Conservation (phyloP, 306 rosid species). For the Corylus avellana region DNA sequence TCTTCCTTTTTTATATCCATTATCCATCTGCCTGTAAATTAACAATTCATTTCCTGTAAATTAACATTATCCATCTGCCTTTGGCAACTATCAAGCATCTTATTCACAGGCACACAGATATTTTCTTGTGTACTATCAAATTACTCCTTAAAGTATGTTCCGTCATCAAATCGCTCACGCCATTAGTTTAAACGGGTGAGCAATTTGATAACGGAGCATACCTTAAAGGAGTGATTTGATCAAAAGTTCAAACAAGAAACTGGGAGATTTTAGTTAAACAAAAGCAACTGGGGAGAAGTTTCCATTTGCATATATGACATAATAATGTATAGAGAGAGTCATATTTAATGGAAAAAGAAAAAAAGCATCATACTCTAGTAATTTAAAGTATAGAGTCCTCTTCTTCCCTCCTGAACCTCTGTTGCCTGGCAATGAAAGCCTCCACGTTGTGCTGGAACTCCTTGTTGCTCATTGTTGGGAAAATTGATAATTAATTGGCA, state of each 20-base stretch:
- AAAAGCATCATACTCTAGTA: not conserved
- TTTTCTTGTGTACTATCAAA: too few relatives aligned
- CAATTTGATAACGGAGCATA: too few relatives aligned
- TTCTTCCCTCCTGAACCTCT: slow-evolving; percentile 66
- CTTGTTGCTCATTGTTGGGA: slow-evolving; percentile 53
- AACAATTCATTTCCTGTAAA: not conserved
- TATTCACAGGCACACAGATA: not conserved
- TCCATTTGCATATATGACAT: not conserved
- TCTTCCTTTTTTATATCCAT: too few relatives aligned
- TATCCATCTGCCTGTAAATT: not conserved
- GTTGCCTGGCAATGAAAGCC: slow-evolving; percentile 79
- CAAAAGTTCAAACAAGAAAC: too few relatives aligned
- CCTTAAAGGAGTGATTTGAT: too few relatives aligned
- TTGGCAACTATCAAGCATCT: not conserved
- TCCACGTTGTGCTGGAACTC: slow-evolving; percentile 79
- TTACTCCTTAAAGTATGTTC: too few relatives aligned
- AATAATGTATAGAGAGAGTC: not conserved
- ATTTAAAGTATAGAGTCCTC: slow-evolving; percentile 10
- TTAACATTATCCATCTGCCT: not conserved
- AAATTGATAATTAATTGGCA: too few relatives aligned
- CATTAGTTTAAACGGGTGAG: too few relatives aligned
- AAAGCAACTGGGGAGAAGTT: not conserved
- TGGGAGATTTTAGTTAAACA: not conserved
- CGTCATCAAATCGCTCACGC: too few relatives aligned
- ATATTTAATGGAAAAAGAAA: not conserved